Percentiles rank a stretch among this genome's conserved stretches.
Evolutionary conservation across 2,329 filamentous ascomycete species (phyloP).

Genomic region (Alternaria arborescens): DNA sequence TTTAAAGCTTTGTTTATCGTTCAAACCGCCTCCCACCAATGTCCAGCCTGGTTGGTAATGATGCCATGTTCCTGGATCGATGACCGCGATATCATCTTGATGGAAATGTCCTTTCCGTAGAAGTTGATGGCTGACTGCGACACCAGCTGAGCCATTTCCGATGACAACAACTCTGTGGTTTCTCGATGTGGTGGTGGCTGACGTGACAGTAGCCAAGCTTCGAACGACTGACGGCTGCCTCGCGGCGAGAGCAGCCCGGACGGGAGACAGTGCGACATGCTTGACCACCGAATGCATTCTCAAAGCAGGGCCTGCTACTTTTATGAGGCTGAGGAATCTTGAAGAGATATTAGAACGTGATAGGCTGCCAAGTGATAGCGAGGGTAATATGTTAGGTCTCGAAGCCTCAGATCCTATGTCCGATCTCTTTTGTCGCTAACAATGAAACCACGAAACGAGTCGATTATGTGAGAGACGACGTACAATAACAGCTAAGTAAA

Average conservation of each 20-base stretch:
- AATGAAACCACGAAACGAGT: accelerated
- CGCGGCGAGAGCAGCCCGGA: background rate
- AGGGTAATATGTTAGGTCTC: background rate
- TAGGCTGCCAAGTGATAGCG: background rate
- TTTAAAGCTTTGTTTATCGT: conserved; percentile 66
- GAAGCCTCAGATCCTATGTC: background rate
- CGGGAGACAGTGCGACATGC: background rate
- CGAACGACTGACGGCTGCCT: background rate
- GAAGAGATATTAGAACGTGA: background rate
- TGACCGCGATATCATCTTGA: conserved; percentile 68
- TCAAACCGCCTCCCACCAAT: conserved; percentile 71
- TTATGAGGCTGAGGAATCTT: background rate
- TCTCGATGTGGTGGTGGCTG: conserved; percentile 41
- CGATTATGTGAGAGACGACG: background rate
- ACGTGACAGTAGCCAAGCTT: conserved; percentile 33
- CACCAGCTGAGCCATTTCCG: conserved; percentile 71
- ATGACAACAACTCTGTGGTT: conserved; percentile 72
- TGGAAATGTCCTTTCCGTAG: conserved; percentile 65
- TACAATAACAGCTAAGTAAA: background rate
- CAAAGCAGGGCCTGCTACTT: background rate
- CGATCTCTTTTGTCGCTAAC: background rate
- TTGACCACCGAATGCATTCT: background rate
- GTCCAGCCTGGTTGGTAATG: conserved; percentile 77
- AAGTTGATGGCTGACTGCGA: conserved; percentile 73
- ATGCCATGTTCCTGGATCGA: conserved; percentile 70